These are phyloP conservation scores for Colletotrichum sojae DNA, from an alignment of 2,329 filamentous ascomycete genomes.

Conservation along the genomic window DNA sequence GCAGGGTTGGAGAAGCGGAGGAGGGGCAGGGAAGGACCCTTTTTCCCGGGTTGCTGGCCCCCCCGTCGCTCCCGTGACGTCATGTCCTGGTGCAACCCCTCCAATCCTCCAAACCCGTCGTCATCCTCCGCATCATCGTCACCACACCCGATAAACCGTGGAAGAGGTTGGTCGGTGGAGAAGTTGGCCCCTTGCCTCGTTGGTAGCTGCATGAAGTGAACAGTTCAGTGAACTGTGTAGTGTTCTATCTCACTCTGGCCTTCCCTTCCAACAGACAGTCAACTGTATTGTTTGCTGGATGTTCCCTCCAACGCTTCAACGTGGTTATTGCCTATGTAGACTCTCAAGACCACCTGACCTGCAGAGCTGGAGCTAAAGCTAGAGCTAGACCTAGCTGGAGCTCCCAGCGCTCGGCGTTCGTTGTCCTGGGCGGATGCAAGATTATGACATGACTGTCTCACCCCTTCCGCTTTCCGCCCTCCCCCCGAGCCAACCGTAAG, in stretches of 20 bases:
- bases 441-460: slow-evolving; percentile 42
- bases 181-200: background rate
- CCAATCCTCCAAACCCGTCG: slow-evolving; percentile 34
- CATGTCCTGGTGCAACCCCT: slow-evolving; percentile 39
- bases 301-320: too few species aligned
- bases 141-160: slow-evolving; percentile 9
- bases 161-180: background rate
- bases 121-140: slow-evolving; percentile 39
- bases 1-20: slow-evolving; percentile 22
- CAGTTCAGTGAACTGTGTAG: background rate
- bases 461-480: background rate
- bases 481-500: slow-evolving; percentile 15
- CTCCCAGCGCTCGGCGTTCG: background rate
- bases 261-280: too few species aligned
- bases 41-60: slow-evolving; percentile 24
- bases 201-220: background rate
- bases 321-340: too few species aligned
- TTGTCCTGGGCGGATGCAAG: background rate
- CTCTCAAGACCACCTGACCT: background rate
- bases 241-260: too few species aligned
- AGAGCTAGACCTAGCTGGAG: slow-evolving; percentile 11
- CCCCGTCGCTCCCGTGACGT: background rate
- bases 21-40: slow-evolving; percentile 19
- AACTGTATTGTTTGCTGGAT: too few species aligned
- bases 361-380: slow-evolving; percentile 27